These are phyloP conservation scores for Ganoderma lucidum DNA, from an alignment of 1,284 basidiomycete genomes.

Conservation along the genomic window DNA sequence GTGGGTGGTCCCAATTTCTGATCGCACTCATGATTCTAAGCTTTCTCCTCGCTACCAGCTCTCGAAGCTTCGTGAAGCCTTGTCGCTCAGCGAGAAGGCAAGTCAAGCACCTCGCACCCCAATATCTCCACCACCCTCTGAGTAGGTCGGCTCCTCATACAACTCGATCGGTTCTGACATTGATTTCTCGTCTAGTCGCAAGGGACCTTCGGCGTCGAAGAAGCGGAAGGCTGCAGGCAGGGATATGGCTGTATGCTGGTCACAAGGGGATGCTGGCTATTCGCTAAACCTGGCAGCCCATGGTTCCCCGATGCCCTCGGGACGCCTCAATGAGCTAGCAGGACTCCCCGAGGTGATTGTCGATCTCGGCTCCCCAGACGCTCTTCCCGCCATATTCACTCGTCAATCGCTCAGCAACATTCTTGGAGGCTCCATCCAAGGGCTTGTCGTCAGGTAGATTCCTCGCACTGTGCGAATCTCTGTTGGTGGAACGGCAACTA, in stretches of 20 bases:
- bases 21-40: neutral
- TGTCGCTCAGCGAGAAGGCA: neutral
- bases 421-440: conserved; percentile 32
- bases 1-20: conserved; percentile 8
- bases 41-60: neutral
- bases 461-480: neutral
- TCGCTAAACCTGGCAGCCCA: conserved; percentile 24
- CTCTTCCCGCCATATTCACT: conserved; percentile 26
- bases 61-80: conserved; percentile 6
- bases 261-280: neutral
- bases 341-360: conserved; percentile 25
- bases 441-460: conserved; percentile 32
- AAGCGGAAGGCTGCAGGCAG: conserved; percentile 18
- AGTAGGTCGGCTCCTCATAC: neutral
- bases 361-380: conserved; percentile 20
- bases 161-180: neutral
- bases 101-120: neutral
- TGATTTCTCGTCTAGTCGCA: neutral
- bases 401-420: conserved; percentile 31
- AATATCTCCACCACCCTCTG: conserved; percentile 19
- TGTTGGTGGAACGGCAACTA: neutral
- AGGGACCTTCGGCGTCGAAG: conserved; percentile 2
- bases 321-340: conserved; percentile 20
- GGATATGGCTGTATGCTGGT: neutral
- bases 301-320: conserved; percentile 24